Percentiles rank a stretch among this genome's conserved stretches.
Conservation (phyloP, 2,329 filamentous ascomycete species). For the Neonectria coccinea region DNA sequence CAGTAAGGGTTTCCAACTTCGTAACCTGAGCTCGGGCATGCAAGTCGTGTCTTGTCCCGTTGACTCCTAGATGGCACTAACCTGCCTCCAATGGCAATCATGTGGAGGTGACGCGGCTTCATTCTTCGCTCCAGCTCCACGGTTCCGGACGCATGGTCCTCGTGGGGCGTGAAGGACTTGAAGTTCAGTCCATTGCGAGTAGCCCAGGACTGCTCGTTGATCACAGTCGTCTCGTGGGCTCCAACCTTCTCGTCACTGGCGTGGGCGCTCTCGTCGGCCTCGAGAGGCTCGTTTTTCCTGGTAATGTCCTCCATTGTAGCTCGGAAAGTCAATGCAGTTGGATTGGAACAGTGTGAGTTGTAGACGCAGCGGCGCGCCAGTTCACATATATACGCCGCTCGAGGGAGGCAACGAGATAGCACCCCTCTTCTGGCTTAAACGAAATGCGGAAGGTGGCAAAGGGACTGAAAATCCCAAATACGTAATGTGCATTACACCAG, state of each 20-base stretch:
- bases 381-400: constrained; percentile 11
- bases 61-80: constrained; percentile 20
- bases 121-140: constrained; percentile 42
- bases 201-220: constrained; percentile 38
- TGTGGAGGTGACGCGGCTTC: constrained; percentile 46
- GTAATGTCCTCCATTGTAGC: constrained; percentile 38
- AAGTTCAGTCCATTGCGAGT: constrained; percentile 44
- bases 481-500: constrained; percentile 25
- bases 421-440: constrained; percentile 15
- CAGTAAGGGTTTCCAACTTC: not conserved
- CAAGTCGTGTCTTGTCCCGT: no score
- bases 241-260: constrained; percentile 37
- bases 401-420: constrained; percentile 9
- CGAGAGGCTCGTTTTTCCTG: constrained; percentile 33
- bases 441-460: constrained; percentile 25
- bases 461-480: constrained; percentile 19
- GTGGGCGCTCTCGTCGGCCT: constrained; percentile 27
- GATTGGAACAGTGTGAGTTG: not conserved
- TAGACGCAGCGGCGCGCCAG: constrained; percentile 2
- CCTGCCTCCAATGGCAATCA: constrained; percentile 47
- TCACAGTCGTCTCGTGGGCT: constrained; percentile 8
- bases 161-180: constrained; percentile 39
- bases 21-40: not conserved
- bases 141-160: constrained; percentile 35
- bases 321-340: not conserved